Evolutionary conservation across 768 basidiomycete species (phyloP), one percentile per base, ranked within the genome.

Genomic region (Amanita inopinata): DNA sequence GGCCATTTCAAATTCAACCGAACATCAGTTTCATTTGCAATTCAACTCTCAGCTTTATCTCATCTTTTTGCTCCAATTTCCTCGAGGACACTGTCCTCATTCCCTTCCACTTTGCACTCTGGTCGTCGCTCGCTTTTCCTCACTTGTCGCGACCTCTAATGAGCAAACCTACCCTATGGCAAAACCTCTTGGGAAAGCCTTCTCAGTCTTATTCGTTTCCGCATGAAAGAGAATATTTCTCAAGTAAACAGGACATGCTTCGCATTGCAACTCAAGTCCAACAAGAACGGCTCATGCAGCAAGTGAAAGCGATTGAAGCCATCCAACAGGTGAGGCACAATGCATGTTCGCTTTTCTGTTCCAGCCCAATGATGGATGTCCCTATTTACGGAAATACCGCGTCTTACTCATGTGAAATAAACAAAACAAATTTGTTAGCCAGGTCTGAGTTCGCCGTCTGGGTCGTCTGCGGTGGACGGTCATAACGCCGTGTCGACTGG

Each of bases 191-290:
- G 32, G 72, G 75, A 39, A 57, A 67, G 39, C 83, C 83, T 8
- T 83, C 82, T 1, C 77, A 82, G 55, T 61, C 69, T 0, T 86
- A 86, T 56, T 53, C 60, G 6, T 61, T 65, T 41, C 71, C 71
- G 0, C 48, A 52, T 15, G 56, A 61, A 45, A 70, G 67, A 51
- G 64, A 70, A 3, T 77, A 75, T 51, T 66, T 71, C 48, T 77
- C 73, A 0, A 70, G 64, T 8, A 74, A 70, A 54, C 54, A 62
- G 42, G 67, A 73, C 39, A 66, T 80, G 58, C 51, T 73, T 49
- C 69, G 70, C 9, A 66, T 76, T 46, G 61, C 69, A 31, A 42
- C 47, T 35, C 54, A 53, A 14, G 36, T 33, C 30, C 30, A 36
- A 31, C 32, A 42, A 35, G 38, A 48, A 33, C 36, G 42, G 6